phyloP scores from a whole-genome alignment of 225 moss, liverwort and hornwort species.

The Lunularia cruciata region DNA sequence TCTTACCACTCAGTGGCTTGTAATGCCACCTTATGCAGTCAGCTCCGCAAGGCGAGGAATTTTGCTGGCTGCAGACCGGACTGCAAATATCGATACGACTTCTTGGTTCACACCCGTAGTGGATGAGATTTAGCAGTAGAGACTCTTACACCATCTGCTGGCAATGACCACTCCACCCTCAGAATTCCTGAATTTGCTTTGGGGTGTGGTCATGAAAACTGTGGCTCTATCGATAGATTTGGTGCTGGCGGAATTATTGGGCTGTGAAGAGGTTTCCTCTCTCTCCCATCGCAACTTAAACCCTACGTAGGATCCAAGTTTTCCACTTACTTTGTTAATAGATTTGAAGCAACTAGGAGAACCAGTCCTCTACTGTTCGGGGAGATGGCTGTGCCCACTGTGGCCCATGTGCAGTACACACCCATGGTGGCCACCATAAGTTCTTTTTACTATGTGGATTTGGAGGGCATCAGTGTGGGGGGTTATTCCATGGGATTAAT shows the following conservation, averaged over 20 bases:
- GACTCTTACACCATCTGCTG: neutral
- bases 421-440: neutral
- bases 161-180: neutral
- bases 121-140: neutral
- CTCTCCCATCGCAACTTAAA: slow-evolving; percentile 5
- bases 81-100: neutral
- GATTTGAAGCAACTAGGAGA: neutral
- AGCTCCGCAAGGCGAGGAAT: neutral
- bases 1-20: neutral
- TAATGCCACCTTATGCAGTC: neutral
- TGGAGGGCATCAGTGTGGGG: slow-evolving; percentile 3
- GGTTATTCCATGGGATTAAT: neutral
- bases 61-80: too few relatives aligned
- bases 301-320: neutral
- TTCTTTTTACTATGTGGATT: neutral
- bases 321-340: slow-evolving; percentile 2
- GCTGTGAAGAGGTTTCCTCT: neutral
- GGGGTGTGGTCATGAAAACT: neutral
- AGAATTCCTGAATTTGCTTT: neutral
- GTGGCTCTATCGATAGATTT: neutral
- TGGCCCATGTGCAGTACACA: neutral
- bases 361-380: slow-evolving; percentile 13
- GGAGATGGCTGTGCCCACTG: neutral
- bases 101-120: neutral
- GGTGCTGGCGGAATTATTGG: slow-evolving; percentile 7